Conservation (phyloP, 2,329 filamentous ascomycete genomes). For the Verticillium isaacii region DNA sequence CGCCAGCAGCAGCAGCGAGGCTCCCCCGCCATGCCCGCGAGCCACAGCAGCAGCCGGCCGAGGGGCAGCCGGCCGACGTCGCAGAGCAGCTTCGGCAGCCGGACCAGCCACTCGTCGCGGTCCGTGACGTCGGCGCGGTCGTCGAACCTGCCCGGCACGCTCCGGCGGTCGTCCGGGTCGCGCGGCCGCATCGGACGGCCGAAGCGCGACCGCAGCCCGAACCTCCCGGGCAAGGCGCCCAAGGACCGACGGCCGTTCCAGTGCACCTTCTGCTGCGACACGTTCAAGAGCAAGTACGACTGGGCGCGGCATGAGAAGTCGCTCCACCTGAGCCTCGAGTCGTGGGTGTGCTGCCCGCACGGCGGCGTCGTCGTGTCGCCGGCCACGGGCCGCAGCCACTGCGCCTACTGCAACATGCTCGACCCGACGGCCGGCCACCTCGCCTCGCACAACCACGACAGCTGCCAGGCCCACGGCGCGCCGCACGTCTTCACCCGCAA, state of each 20-base stretch:
- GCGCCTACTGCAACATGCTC: conserved; percentile 17
- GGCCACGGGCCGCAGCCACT: conserved; percentile 15
- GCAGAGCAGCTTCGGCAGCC: conserved; percentile 4
- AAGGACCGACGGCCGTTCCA: conserved; percentile 22
- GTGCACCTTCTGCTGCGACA: conserved; percentile 41
- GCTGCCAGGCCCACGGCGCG: conserved; percentile 6
- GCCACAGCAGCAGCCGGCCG: not conserved
- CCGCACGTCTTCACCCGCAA: conserved; percentile 21
- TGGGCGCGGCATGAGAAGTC: conserved; percentile 46
- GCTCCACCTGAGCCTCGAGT: conserved; percentile 38
- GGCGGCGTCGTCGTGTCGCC: conserved; percentile 14
- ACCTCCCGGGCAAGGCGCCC: not conserved
- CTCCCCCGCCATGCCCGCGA: not conserved
- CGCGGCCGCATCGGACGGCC: not conserved
- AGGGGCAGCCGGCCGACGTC: not conserved
- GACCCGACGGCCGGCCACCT: conserved; percentile 17
- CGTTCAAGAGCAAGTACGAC: conserved; percentile 37
- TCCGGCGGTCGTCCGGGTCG: not conserved
- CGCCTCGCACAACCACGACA: conserved; percentile 16
- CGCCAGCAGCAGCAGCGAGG: conserved; percentile 4
- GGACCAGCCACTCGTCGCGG: conserved; percentile 5
- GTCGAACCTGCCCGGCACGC: not conserved
- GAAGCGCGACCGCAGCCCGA: not conserved
- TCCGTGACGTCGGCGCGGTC: conserved; percentile 6
- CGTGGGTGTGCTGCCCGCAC: conserved; percentile 35